phyloP scores from a whole-genome alignment of 2,329 filamentous ascomycete genomes.

The Rhexocercosporidium sp. region DNA sequence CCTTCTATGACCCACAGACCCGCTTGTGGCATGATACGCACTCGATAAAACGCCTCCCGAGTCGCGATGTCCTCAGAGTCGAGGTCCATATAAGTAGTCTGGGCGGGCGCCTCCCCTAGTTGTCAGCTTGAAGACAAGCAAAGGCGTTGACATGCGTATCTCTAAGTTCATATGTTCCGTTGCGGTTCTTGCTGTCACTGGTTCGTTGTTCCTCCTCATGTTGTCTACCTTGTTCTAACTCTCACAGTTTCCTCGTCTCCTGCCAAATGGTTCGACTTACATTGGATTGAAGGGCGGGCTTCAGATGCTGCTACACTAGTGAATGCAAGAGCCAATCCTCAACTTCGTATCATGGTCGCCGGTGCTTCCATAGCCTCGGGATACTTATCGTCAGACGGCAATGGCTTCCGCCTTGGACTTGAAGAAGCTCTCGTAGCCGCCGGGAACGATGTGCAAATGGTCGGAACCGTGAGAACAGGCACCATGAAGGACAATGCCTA shows the following conservation, averaged over 20 bases:
- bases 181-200: neutral
- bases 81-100: neutral
- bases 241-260: neutral
- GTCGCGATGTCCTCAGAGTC: neutral
- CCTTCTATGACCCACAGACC: slow-evolving; percentile 3
- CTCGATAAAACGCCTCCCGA: slow-evolving; percentile 2
- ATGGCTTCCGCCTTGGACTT: slow-evolving; percentile 11
- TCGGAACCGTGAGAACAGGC: neutral
- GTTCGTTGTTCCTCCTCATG: neutral
- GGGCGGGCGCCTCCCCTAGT: neutral
- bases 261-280: neutral
- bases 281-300: neutral
- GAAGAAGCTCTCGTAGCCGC: neutral
- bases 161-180: slow-evolving; percentile 9
- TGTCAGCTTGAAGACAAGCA: neutral
- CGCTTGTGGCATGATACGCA: neutral
- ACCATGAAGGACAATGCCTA: slow-evolving; percentile 1
- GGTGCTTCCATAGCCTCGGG: slow-evolving; percentile 12
- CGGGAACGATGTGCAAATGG: slow-evolving; percentile 1
- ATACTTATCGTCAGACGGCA: slow-evolving; percentile 6
- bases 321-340: neutral
- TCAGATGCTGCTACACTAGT: neutral
- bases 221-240: neutral
- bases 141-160: slow-evolving; percentile 2
- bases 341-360: neutral